A percentile compares a stretch with the other conserved stretches of the same genome.
Evolutionary conservation across 192 early-diverging fungal genomes (phyloP).

Genomic region (Endogone sp.): DNA sequence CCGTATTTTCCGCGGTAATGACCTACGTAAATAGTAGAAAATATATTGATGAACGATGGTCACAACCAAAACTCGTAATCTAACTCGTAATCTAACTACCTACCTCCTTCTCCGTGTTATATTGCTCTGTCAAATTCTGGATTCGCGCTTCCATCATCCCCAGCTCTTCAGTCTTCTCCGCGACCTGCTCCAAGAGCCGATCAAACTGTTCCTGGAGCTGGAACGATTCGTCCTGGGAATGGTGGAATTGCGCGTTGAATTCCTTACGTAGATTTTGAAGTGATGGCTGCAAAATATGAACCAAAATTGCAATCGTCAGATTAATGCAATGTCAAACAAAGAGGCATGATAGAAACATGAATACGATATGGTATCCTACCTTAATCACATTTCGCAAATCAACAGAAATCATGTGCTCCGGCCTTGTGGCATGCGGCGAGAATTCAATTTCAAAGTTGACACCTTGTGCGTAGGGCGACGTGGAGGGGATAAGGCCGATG

Average conservation of each 20-base stretch:
- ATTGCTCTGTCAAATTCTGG: not conserved
- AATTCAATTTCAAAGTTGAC: slow-evolving; percentile 5
- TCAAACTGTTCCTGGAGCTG: not conserved
- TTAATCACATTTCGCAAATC: slow-evolving; percentile 1
- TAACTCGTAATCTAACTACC: too few relatives aligned
- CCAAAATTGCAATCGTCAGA: not conserved
- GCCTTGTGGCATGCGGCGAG: not conserved
- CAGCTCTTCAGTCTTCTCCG: not conserved
- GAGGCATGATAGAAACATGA: too few relatives aligned
- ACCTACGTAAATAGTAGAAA: not conserved
- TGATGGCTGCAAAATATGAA: too few relatives aligned
- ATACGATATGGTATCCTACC: not conserved
- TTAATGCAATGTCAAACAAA: too few relatives aligned
- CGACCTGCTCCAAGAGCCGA: not conserved
- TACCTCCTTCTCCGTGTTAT: not conserved
- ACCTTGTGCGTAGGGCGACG: not conserved
- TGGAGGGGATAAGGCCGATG: too few relatives aligned
- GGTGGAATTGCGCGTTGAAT: too few relatives aligned
- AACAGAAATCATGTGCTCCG: slow-evolving; percentile 1
- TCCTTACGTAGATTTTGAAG: too few relatives aligned
- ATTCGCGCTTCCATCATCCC: not conserved
- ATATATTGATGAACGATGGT: too few relatives aligned
- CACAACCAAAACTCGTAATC: too few relatives aligned
- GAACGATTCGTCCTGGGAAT: not conserved
- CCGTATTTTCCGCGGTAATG: not conserved